These are phyloP conservation scores for Phaeotremella skinneri DNA, from an alignment of 768 basidiomycete genomes.

Conservation along the genomic window DNA sequence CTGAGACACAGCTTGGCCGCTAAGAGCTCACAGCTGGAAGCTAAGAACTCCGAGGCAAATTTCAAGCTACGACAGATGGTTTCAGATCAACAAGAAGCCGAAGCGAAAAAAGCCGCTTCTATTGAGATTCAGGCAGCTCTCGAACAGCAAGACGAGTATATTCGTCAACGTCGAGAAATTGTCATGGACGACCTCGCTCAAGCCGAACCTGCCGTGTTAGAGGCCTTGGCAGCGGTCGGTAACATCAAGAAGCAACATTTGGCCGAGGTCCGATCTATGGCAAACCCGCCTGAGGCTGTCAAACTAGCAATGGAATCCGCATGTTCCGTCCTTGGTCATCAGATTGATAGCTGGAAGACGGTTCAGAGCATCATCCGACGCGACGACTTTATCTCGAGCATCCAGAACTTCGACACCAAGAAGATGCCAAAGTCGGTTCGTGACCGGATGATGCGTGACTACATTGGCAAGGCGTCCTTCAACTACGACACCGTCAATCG, in stretches of 20 bases:
- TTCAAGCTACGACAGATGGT: conserved; percentile 98
- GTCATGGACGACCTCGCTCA: conserved; percentile 95
- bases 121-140: conserved; percentile 93
- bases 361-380: conserved; percentile 93
- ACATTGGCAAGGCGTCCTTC: conserved; percentile 81
- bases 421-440: conserved; percentile 88
- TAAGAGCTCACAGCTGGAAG: conserved; percentile 86
- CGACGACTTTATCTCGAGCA: conserved; percentile 93
- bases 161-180: conserved; percentile 78
- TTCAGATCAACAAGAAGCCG: conserved; percentile 95
- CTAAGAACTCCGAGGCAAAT: conserved; percentile 92
- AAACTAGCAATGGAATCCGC: conserved; percentile 99
- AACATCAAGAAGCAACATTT: conserved; percentile 94
- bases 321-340: conserved; percentile 91
- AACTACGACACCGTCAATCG: conserved; percentile 94
- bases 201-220: conserved; percentile 93
- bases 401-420: conserved; percentile 91
- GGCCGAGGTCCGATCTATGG: conserved; percentile 96
- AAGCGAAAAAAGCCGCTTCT: conserved; percentile 95
- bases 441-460: conserved; percentile 88
- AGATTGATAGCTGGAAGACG: conserved; percentile 93
- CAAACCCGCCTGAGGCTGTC: conserved; percentile 95
- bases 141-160: conserved; percentile 83
- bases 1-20: conserved; percentile 89
- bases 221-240: conserved; percentile 93